Evolutionary conservation across 2,329 filamentous ascomycete genomes (phyloP).

Genomic region (Aspergillus floridensis): DNA sequence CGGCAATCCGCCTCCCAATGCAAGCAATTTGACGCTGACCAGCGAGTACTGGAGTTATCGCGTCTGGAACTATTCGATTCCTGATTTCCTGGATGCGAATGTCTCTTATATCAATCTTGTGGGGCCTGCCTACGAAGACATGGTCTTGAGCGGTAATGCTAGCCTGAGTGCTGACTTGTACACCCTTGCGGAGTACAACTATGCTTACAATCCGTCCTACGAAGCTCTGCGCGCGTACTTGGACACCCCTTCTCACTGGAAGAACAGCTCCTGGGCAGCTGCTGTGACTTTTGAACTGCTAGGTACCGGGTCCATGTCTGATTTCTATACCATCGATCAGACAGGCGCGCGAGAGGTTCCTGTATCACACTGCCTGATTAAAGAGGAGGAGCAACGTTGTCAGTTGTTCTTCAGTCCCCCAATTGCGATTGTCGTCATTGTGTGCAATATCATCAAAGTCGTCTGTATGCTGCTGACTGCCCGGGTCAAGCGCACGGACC

Average conservation of each 20-base stretch:
- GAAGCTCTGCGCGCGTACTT: not conserved
- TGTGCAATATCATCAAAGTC: conserved; percentile 13
- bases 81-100: not conserved
- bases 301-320: not conserved
- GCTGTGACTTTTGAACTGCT: conserved; percentile 3
- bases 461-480: conserved; percentile 17
- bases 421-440: conserved; percentile 11
- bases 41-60: not conserved
- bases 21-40: not conserved
- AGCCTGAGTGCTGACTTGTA: not conserved
- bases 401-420: conserved; percentile 13
- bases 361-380: not conserved
- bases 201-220: not conserved
- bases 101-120: too few species aligned
- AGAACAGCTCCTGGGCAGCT: conserved; percentile 1
- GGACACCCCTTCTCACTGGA: not conserved
- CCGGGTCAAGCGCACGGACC: not conserved
- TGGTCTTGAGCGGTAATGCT: not conserved
- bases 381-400: not conserved
- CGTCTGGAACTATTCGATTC: not conserved
- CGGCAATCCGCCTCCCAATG: not conserved
- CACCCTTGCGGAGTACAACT: not conserved
- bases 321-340: not conserved
- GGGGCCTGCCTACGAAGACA: too few species aligned
- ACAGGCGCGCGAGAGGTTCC: not conserved